Evolutionary conservation across 306 rosid genomes (phyloP), one percentile per base, ranked within the genome.

Genomic region (Sophora flavescens): DNA sequence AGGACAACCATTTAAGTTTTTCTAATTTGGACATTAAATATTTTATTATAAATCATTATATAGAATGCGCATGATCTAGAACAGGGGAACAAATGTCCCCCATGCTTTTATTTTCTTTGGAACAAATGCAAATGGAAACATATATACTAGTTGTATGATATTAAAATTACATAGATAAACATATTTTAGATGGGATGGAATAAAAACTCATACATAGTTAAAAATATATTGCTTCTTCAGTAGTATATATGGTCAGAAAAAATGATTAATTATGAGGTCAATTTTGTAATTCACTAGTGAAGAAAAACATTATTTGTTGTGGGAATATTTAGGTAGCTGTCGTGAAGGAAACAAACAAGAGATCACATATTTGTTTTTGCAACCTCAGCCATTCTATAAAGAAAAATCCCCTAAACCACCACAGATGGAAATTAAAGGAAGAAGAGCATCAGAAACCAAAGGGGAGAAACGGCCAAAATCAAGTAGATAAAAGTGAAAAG

Each of bases 341-440:
- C 61, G 56, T 71, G 72, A 82, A 65, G 80, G 70, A 77, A 81
- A 75, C 68, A 85, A 78, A 89, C 77, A 82, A 82, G 47, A 62
- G 65, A 63, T 63, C 11, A n/a, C 53, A 72, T 38, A 10, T 72
- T 57, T 6, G 35, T 67, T 63, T 63, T 72, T 35, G 71, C 52
- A 68, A 63, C 75, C 63, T 80, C 63, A 63, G 47, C 52, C 45
- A 45, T 53, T 70, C 65, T 71, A 80, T 78, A 69, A 67, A 64
- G 36, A 59, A 38, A 80, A 66, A 59, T 53, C 66, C 50, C 45
- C 44, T 13, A 59, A 71, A 67, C 59, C 52, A 39, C 22, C 54
- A 41, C 18, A 52, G 7, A 70, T 38, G 61, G 48, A 68, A 53
- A 48, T 47, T 13, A 44, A 59, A 70, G 54, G 53, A 68, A 56